A percentile compares a stretch with the other conserved stretches of the same genome.
Evolutionary conservation across 2,329 filamentous ascomycete genomes (phyloP).

Genomic region (Ceratocystis eucalypticola): DNA sequence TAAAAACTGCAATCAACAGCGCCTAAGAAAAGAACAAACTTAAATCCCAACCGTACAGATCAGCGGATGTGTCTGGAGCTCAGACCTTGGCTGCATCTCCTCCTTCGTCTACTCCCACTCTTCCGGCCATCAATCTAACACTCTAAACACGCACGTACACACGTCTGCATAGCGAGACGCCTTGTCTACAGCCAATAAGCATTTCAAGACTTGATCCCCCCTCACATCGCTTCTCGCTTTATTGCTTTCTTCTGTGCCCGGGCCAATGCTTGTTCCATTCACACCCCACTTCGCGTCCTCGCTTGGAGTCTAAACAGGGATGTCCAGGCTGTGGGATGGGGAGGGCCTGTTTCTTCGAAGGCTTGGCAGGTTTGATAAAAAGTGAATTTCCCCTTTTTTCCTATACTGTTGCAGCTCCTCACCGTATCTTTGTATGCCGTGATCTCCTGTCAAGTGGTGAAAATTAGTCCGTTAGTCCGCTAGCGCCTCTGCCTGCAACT

Average conservation of each 20-base stretch:
- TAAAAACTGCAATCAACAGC: neutral
- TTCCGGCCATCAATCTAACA: neutral
- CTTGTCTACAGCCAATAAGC: neutral
- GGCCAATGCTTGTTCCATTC: neutral
- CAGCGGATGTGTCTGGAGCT: neutral
- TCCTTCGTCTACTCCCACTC: neutral
- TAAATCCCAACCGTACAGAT: neutral
- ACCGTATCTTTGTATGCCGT: neutral
- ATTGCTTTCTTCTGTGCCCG: neutral
- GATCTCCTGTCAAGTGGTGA: neutral
- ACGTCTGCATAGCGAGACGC: neutral
- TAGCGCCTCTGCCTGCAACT: neutral
- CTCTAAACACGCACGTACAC: neutral
- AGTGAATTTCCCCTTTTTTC: neutral
- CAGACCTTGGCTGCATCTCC: neutral
- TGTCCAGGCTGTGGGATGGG: neutral
- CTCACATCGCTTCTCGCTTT: neutral
- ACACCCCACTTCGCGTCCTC: neutral
- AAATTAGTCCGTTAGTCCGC: neutral
- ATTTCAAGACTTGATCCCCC: neutral
- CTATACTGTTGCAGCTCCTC: too few species aligned
- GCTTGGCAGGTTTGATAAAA: slow-evolving; percentile 1
- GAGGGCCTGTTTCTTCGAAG: neutral
- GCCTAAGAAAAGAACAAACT: neutral
- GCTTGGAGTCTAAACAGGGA: neutral